These are phyloP conservation scores for Populus tremula DNA, from an alignment of 345 rosid genomes.

Conservation along the genomic window DNA sequence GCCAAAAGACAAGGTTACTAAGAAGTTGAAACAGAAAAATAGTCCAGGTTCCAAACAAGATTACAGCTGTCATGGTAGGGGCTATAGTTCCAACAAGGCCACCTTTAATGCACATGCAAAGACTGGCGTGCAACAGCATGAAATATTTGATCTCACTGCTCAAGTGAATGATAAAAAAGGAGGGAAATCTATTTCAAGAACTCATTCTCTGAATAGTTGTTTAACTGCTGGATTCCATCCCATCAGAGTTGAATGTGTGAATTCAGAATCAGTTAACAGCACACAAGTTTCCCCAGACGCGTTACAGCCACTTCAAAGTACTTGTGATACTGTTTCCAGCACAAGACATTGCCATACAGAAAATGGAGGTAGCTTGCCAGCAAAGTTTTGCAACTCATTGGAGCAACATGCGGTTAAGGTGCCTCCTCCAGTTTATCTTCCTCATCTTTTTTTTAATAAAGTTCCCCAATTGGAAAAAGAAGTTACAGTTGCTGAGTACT, in stretches of 20 bases:
- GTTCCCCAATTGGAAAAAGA: constrained; percentile 29
- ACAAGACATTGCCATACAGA: constrained; percentile 10
- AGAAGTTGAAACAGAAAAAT: constrained; percentile 37
- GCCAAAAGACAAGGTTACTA: constrained; percentile 23
- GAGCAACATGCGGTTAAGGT: constrained; percentile 18
- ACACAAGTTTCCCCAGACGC: constrained; percentile 18
- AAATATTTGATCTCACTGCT: constrained; percentile 15
- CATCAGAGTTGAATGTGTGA: constrained; percentile 10
- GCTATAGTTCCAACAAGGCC: constrained; percentile 28
- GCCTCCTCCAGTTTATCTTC: constrained; percentile 23
- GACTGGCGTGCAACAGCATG: constrained; percentile 18
- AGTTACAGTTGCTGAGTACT: constrained; percentile 20
- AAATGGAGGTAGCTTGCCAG: constrained; percentile 9
- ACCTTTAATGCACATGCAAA: constrained; percentile 12
- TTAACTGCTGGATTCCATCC: constrained; percentile 11
- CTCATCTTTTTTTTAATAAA: constrained; percentile 36
- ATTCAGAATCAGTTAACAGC: constrained; percentile 22
- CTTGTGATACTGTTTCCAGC: constrained; percentile 10
- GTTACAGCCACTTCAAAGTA: constrained; percentile 9
- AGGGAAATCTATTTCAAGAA: constrained; percentile 17
- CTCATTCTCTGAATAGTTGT: constrained; percentile 10
- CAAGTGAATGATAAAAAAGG: constrained; percentile 10
- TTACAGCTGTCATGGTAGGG: constrained; percentile 21
- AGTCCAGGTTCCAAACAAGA: constrained; percentile 30
- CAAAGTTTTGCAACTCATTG: constrained; percentile 18